Percentiles rank a stretch among this genome's conserved stretches.
Evolutionary conservation across 257 asterid species (phyloP).

Genomic region (Solanum bulbocastanum): DNA sequence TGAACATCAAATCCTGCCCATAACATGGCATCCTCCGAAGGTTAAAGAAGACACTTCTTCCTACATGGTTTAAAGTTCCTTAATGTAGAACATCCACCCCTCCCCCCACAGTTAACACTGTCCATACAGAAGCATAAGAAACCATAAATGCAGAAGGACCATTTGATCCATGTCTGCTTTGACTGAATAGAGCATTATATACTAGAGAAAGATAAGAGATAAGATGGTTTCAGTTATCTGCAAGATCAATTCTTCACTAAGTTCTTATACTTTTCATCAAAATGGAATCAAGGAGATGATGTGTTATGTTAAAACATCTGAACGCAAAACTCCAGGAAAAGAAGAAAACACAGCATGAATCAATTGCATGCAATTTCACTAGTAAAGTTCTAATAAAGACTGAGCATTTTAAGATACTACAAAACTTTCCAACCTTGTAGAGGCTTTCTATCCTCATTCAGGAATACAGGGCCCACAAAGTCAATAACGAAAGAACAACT

Average conservation of each 20-base stretch:
- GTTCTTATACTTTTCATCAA: neutral
- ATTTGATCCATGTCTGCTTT: neutral
- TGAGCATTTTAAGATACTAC: neutral
- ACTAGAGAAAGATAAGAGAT: neutral
- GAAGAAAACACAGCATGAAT: neutral
- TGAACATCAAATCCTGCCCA: neutral
- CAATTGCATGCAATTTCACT: neutral
- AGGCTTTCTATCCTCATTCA: neutral
- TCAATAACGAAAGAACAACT: neutral
- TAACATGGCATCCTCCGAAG: neutral
- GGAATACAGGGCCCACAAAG: neutral
- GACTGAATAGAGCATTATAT: neutral
- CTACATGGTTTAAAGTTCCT: neutral
- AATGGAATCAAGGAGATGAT: neutral
- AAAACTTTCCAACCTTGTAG: neutral
- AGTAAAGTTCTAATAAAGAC: neutral
- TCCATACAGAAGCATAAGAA: neutral
- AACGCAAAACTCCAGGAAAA: neutral
- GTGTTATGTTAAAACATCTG: neutral
- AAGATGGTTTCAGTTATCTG: neutral
- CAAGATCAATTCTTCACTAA: neutral
- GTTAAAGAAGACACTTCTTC: neutral
- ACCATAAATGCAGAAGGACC: neutral
- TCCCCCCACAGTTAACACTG: neutral
- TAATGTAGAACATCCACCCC: neutral